A percentile compares a stretch with the other conserved stretches of the same genome.
These are phyloP conservation scores for Jaapia argillacea DNA, from an alignment of 768 basidiomycete genomes.

Conservation along the genomic window DNA sequence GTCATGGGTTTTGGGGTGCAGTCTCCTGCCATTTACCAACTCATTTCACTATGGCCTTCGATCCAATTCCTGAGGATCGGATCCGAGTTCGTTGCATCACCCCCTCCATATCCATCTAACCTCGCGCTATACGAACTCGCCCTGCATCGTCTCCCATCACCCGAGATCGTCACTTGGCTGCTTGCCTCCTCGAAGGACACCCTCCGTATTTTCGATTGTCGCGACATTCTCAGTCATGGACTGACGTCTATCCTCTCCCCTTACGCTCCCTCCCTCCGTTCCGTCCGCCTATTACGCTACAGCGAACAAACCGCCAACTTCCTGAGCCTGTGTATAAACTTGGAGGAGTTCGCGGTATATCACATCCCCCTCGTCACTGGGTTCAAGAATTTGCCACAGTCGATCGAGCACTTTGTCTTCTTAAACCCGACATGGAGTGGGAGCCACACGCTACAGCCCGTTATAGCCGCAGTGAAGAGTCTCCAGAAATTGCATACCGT, in stretches of 20 bases:
- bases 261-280: constrained; percentile 26
- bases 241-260: constrained; percentile 16
- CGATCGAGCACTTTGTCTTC: constrained; percentile 31
- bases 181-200: constrained; percentile 22
- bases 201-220: constrained; percentile 30
- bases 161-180: constrained; percentile 26
- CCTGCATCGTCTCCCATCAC: constrained; percentile 23
- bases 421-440: constrained; percentile 18
- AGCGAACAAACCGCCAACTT: constrained; percentile 21
- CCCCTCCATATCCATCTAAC: constrained; percentile 11
- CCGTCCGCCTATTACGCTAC: constrained; percentile 30
- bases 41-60: constrained; percentile 26
- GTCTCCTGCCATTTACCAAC: constrained; percentile 32
- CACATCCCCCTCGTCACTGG: constrained; percentile 24
- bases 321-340: constrained; percentile 23
- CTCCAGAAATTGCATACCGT: constrained; percentile 26
- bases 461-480: constrained; percentile 21
- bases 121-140: constrained; percentile 30
- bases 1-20: constrained; percentile 26
- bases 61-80: constrained; percentile 29
- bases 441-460: constrained; percentile 14
- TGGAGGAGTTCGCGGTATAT: constrained; percentile 30
- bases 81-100: constrained; percentile 26
- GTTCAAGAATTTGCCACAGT: constrained; percentile 23
- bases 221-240: constrained; percentile 21